These are phyloP conservation scores for Blastomyces emzantsi DNA, from an alignment of 2,329 filamentous ascomycete genomes.

Conservation along the genomic window DNA sequence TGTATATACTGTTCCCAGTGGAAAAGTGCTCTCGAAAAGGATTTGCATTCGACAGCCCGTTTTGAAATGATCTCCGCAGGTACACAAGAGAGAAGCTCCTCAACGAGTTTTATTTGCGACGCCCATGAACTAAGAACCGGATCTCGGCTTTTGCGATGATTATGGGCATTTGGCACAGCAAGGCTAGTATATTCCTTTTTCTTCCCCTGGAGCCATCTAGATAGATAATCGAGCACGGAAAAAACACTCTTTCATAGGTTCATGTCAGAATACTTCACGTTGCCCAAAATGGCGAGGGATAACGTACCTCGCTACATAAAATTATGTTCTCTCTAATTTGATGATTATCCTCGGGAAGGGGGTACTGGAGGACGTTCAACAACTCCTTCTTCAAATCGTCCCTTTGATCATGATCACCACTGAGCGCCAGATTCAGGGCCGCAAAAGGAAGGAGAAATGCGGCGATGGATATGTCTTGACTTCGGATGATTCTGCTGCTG, in stretches of 20 bases:
- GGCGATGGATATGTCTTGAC: conserved; percentile 76
- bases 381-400: conserved; percentile 64
- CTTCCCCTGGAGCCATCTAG: conserved; percentile 79
- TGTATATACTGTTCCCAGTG: conserved; percentile 89
- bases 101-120: conserved; percentile 53
- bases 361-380: conserved; percentile 60
- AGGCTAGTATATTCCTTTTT: conserved; percentile 42
- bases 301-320: conserved; percentile 71
- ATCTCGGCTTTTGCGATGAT: conserved; percentile 25
- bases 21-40: conserved; percentile 84
- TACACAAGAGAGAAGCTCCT: conserved; percentile 60
- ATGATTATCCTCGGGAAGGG: conserved; percentile 45
- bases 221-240: conserved; percentile 80
- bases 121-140: conserved; percentile 26
- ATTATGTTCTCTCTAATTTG: conserved; percentile 66
- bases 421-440: conserved; percentile 71
- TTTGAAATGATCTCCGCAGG: conserved; percentile 66
- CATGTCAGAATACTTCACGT: conserved; percentile 8
- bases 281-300: not conserved
- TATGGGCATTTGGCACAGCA: conserved; percentile 22
- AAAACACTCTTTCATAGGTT: conserved; percentile 63
- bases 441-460: conserved; percentile 85
- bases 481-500: conserved; percentile 69
- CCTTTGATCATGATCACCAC: conserved; percentile 56
- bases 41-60: conserved; percentile 85